Evolutionary conservation across 768 basidiomycete species (phyloP).

Genomic region (Pleurotus tuber-regium): DNA sequence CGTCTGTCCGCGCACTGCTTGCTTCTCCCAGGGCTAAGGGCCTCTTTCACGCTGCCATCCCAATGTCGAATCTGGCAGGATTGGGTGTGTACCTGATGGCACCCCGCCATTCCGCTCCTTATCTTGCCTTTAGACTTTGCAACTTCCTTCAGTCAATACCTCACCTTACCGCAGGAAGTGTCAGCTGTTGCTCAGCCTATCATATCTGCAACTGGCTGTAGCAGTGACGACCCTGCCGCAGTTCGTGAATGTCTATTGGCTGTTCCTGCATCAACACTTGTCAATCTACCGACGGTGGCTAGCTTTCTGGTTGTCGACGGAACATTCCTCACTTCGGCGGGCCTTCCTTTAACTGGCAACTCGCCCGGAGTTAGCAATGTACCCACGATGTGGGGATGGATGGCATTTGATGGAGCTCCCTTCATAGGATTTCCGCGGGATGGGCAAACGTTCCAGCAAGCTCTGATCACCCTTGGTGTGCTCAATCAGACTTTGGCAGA

Average conservation of each 20-base stretch:
- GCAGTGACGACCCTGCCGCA: conserved; percentile 21
- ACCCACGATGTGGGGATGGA: conserved; percentile 48
- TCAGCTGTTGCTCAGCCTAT: conserved; percentile 28
- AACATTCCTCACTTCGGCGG: conserved; percentile 36
- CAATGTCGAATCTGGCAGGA: conserved; percentile 48
- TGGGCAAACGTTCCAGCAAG: background rate
- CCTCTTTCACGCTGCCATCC: conserved; percentile 37
- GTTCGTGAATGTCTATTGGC: conserved; percentile 36
- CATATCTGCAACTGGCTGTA: conserved; percentile 39
- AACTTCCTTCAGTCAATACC: conserved; percentile 46
- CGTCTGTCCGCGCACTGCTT: conserved; percentile 37
- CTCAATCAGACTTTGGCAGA: conserved; percentile 3
- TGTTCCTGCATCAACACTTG: conserved; percentile 31
- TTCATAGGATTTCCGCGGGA: conserved; percentile 32
- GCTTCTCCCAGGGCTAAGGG: conserved; percentile 33
- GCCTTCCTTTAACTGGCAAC: conserved; percentile 36
- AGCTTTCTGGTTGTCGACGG: conserved; percentile 47
- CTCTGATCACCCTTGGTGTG: background rate
- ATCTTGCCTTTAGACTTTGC: conserved; percentile 29
- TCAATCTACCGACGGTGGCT: conserved; percentile 33
- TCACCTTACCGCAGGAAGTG: conserved; percentile 40
- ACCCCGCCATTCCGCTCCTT: background rate
- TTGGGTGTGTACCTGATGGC: conserved; percentile 20
- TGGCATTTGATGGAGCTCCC: conserved; percentile 48
- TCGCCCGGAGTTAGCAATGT: conserved; percentile 37